Evolutionary conservation across 106 monocot genomes (phyloP), one percentile per base, ranked within the genome.

Genomic region (Dendrobium nobile): DNA sequence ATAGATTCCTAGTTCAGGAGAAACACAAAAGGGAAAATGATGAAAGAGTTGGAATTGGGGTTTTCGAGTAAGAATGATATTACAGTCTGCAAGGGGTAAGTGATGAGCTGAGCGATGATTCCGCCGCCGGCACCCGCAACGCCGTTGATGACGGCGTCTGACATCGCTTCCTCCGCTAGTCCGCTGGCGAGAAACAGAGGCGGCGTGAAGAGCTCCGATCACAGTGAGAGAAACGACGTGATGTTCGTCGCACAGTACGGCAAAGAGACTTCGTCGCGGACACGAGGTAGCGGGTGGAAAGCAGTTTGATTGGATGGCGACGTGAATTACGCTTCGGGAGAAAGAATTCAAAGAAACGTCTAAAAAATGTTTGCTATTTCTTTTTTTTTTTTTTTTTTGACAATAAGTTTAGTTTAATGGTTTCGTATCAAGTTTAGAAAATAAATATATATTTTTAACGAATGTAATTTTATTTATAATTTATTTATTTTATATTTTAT

Each of bases 11-110:
- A 67, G 47, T 20, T 41, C 20, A 41, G 72, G 41, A 48, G 13
- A 75, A 41, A 48, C 37, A 76, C 47, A 24, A 24, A 19, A 10
- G 2, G 43, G 22, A 20, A 19, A n/a, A 42, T 22, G 43, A 74
- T 22, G 43, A 74, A n/a, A 74, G 27, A 15, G 9, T 11, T 20
- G 74, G 41, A 42, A 33, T 67, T 0, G 45, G 45, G 4, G n/a
- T 75, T 75, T 47, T 20, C 45, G 20, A 76, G 24, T 45, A 11
- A 27, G 26, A 48, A 76, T n/a, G 16, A n/a, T 10, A 11, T 74
- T 91, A 97, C 97, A 45, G 95, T 98, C 82, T 91, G 98, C 31
- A 98, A 80, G 67, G 98, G 98, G 84, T 92, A 98, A 28, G 98
- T 98, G 83, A 95, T 70, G 87, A 95, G 85, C 81, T 95, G 98